phyloP scores from a whole-genome alignment of 331 rosid genomes.

The Malus hybrid region DNA sequence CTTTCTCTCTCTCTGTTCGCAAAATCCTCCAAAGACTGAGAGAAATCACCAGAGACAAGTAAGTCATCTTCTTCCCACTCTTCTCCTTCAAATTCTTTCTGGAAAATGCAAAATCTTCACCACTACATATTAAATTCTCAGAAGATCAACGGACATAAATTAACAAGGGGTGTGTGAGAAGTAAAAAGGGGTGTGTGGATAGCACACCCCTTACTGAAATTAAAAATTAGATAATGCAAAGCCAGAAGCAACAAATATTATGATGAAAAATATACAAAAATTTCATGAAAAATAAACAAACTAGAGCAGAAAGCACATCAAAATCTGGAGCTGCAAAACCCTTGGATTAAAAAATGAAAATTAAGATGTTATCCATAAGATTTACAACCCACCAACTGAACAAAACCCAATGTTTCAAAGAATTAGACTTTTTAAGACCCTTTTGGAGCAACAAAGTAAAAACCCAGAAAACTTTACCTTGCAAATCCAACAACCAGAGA shows the following conservation, averaged over 20 bases:
- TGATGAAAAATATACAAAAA: not conserved
- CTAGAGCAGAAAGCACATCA: not conserved
- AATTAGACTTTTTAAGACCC: not conserved
- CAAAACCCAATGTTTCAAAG: not conserved
- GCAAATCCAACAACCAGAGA: constrained; percentile 1
- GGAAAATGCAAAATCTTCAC: not conserved
- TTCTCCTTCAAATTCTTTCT: not conserved
- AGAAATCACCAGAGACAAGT: not conserved
- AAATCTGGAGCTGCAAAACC: not conserved
- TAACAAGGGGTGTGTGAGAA: no score
- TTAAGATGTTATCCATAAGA: not conserved
- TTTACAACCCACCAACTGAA: not conserved
- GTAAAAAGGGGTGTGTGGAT: no score
- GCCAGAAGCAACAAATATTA: not conserved
- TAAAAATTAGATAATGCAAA: not conserved
- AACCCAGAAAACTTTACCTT: constrained; percentile 5
- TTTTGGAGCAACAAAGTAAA: not conserved
- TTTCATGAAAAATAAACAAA: not conserved
- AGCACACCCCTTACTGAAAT: not conserved
- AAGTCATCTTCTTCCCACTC: constrained; percentile 3
- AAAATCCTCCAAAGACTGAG: not conserved
- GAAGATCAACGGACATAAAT: not conserved
- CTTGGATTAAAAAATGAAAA: not conserved
- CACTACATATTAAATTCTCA: not conserved
- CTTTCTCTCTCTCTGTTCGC: no score